A percentile compares a stretch with the other conserved stretches of the same genome.
Conservation (phyloP, 345 rosid species). For the Theobroma cacao region DNA sequence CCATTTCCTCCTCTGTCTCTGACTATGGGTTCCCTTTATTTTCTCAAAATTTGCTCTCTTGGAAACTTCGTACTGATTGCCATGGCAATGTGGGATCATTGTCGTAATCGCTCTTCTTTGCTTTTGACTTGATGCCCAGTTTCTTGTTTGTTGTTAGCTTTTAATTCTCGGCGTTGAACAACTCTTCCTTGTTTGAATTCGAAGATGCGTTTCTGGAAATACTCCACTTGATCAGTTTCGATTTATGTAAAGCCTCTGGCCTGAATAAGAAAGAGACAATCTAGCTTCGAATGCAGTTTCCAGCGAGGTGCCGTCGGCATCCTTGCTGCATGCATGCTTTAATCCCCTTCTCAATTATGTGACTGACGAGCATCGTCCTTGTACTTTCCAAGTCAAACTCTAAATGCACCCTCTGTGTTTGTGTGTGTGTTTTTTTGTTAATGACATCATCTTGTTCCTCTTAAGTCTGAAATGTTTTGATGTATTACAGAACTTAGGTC, state of each 20-base stretch:
- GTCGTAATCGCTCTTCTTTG: background rate
- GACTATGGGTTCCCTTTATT: background rate
- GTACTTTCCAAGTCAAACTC: background rate
- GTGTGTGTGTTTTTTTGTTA: background rate
- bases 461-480: background rate
- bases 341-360: background rate
- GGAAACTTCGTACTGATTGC: background rate
- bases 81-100: background rate
- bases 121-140: background rate
- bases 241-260: background rate
- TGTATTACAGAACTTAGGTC: conserved; percentile 52
- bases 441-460: background rate
- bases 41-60: background rate
- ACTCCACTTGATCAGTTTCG: background rate
- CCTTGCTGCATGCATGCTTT: background rate
- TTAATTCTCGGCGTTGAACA: too few relatives aligned
- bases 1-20: background rate
- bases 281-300: background rate
- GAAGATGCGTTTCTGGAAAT: background rate
- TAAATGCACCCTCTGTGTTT: background rate
- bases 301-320: too few relatives aligned
- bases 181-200: background rate
- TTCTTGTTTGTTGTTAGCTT: background rate
- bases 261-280: background rate
- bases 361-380: background rate